These are phyloP conservation scores for Populus deltoides DNA, from an alignment of 345 rosid species.

Conservation along the genomic window DNA sequence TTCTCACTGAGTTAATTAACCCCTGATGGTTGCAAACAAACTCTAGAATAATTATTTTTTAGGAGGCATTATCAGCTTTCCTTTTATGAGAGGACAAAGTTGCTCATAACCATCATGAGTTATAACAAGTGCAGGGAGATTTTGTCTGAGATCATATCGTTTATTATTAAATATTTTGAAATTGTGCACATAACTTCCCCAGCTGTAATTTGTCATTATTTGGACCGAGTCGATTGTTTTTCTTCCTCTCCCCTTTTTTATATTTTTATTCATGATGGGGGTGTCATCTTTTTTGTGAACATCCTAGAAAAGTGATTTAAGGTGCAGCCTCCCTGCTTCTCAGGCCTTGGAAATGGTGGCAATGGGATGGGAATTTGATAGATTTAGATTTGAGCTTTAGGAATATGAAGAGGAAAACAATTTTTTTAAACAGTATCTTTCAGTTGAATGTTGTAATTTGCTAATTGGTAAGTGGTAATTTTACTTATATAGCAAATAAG, in stretches of 20 bases:
- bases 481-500: background rate
- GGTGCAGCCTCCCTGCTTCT: background rate
- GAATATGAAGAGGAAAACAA: background rate
- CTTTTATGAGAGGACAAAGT: background rate
- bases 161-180: background rate
- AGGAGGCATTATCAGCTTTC: background rate
- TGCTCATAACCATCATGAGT: background rate
- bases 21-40: background rate
- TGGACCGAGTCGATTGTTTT: background rate
- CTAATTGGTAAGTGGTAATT: background rate
- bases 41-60: background rate
- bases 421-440: background rate
- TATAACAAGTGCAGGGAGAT: background rate
- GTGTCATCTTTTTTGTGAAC: background rate
- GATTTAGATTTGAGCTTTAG: background rate
- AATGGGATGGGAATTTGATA: background rate
- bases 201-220: background rate
- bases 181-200: background rate
- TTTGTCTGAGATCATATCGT: background rate
- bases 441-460: background rate
- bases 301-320: background rate
- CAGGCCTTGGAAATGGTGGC: background rate
- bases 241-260: background rate
- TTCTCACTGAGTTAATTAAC: background rate
- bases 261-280: background rate